phyloP scores from a whole-genome alignment of 305 asterid genomes.

The Rubia occidens region DNA sequence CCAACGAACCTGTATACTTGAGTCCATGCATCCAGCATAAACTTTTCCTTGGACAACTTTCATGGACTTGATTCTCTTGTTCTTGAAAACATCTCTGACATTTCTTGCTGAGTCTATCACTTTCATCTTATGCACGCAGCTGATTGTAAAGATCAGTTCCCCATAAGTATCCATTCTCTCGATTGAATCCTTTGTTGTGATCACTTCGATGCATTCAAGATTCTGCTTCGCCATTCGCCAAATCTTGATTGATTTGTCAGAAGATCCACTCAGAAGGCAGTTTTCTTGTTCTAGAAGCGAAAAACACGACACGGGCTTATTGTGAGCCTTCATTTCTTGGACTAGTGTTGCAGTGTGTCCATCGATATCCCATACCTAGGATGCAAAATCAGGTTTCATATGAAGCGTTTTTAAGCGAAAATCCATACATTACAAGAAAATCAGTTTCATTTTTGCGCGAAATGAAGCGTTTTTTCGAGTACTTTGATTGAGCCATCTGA shows the following conservation, averaged over 20 bases:
- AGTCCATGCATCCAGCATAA: slow-evolving; percentile 72
- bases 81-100: slow-evolving; percentile 44
- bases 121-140: slow-evolving; percentile 62
- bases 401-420: slow-evolving; percentile 1
- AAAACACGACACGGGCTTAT: slow-evolving; percentile 71
- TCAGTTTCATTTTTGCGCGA: background rate
- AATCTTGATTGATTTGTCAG: slow-evolving; percentile 74
- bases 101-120: slow-evolving; percentile 60
- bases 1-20: slow-evolving; percentile 55
- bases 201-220: slow-evolving; percentile 63
- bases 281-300: slow-evolving; percentile 62
- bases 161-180: slow-evolving; percentile 52
- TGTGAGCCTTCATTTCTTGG: slow-evolving; percentile 52
- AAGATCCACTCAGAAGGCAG: slow-evolving; percentile 72
- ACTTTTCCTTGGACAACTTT: slow-evolving; percentile 55
- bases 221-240: slow-evolving; percentile 63
- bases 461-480: background rate
- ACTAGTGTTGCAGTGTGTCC: slow-evolving; percentile 65
- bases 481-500: slow-evolving; percentile 87
- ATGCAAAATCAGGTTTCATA: slow-evolving; percentile 4
- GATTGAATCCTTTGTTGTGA: slow-evolving; percentile 56
- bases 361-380: slow-evolving; percentile 75
- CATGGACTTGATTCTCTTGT: slow-evolving; percentile 57
- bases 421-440: background rate
- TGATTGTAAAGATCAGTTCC: slow-evolving; percentile 50